phyloP scores from a whole-genome alignment of 306 rosid genomes.

The Acacia confusa region DNA sequence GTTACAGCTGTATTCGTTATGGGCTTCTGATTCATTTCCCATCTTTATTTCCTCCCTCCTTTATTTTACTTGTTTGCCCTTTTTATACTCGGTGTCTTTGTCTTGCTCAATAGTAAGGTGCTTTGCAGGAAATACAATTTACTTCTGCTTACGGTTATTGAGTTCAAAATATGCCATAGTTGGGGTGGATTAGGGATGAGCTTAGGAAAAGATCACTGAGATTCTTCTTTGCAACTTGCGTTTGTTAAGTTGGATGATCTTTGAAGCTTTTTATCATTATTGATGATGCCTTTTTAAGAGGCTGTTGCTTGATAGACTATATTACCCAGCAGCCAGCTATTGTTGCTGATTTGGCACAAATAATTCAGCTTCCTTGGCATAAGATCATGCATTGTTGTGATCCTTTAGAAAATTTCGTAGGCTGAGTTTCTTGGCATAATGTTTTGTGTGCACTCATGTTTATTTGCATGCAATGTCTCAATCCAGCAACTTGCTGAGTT shows the following conservation, averaged over 20 bases:
- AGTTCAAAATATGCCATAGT: not conserved
- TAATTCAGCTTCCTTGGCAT: slow-evolving; percentile 7
- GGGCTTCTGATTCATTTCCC: not conserved
- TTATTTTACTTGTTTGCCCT: not conserved
- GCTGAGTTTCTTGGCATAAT: slow-evolving; percentile 16
- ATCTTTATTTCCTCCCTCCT: not conserved
- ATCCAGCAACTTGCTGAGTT: slow-evolving; percentile 11
- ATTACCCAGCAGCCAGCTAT: not conserved
- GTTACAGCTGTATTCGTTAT: not conserved
- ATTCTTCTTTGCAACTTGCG: not conserved
- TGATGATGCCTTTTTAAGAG: not conserved
- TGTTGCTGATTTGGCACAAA: not conserved
- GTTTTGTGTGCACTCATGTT: not conserved
- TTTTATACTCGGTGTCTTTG: not conserved
- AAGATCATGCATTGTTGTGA: not conserved
- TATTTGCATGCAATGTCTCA: slow-evolving; percentile 15
- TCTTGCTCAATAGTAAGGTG: not conserved
- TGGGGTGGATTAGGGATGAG: not conserved
- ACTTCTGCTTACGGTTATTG: not conserved
- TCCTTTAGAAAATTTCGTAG: slow-evolving; percentile 8
- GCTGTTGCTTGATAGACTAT: not conserved
- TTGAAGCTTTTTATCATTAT: not conserved
- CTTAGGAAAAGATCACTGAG: not conserved
- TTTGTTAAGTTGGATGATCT: not conserved
- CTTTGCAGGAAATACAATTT: not conserved